phyloP scores from a whole-genome alignment of 2,329 filamentous ascomycete genomes.

The Davidsoniella virescens region DNA sequence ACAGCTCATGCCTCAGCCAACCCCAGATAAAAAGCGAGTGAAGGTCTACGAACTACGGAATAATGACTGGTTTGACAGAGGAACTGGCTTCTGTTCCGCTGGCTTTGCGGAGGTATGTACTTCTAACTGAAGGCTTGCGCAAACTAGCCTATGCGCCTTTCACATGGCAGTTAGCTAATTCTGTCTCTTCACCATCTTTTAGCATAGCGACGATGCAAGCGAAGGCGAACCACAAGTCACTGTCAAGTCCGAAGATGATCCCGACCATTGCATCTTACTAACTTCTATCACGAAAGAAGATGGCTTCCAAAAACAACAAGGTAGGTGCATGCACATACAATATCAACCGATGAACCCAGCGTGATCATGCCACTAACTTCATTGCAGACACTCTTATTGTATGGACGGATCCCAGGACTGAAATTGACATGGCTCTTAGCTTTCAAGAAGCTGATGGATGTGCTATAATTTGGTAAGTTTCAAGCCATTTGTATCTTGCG shows the following conservation, averaged over 20 bases:
- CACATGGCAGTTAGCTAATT: neutral
- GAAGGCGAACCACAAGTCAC: conserved; percentile 74
- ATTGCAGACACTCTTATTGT: conserved; percentile 80
- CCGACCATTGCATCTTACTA: conserved; percentile 67
- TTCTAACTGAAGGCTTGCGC: neutral
- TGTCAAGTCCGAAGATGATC: conserved; percentile 87
- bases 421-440: conserved; percentile 91
- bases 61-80: conserved; percentile 98
- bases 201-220: conserved; percentile 37
- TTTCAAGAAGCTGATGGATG: conserved; percentile 97
- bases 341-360: too few relatives aligned
- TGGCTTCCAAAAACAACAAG: conserved; percentile 96
- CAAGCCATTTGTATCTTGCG: conserved; percentile 16
- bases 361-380: conserved; percentile 12
- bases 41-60: conserved; percentile 98
- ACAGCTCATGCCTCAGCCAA: conserved; percentile 53
- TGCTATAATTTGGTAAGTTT: conserved; percentile 62
- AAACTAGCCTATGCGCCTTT: neutral
- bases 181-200: conserved; percentile 8
- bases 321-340: conserved; percentile 27
- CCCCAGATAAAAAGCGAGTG: conserved; percentile 57
- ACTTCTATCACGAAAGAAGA: conserved; percentile 86
- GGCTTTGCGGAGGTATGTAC: conserved; percentile 54
- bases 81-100: conserved; percentile 87
- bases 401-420: conserved; percentile 76